These are phyloP conservation scores for Vitis hybrid DNA, from an alignment of 177 flowering plant species.

Conservation along the genomic window DNA sequence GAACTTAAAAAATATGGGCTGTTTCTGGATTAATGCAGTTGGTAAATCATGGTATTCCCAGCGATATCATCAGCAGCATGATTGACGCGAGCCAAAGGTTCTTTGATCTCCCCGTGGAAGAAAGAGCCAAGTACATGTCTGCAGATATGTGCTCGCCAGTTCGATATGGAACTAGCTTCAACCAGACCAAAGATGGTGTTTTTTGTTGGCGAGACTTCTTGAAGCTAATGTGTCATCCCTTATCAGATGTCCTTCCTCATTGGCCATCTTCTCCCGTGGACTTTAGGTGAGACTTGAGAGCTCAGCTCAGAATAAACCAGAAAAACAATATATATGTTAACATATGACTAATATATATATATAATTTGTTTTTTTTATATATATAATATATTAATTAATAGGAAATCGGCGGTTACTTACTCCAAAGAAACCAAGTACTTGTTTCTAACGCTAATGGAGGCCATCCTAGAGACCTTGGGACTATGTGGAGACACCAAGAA, in stretches of 20 bases:
- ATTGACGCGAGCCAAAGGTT: slow-evolving; percentile 51
- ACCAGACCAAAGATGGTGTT: slow-evolving; percentile 76
- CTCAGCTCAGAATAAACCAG: no score
- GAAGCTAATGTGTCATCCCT: slow-evolving; percentile 61
- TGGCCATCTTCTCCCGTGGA: slow-evolving; percentile 83
- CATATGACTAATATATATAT: neutral
- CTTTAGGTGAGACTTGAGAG: slow-evolving; percentile 44
- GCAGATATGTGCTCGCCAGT: slow-evolving; percentile 59
- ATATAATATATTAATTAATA: slow-evolving; percentile 21
- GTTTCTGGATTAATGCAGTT: slow-evolving; percentile 39
- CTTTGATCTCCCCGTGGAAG: slow-evolving; percentile 71
- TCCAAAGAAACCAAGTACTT: slow-evolving; percentile 51
- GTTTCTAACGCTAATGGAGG: slow-evolving; percentile 58
- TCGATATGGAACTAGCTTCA: slow-evolving; percentile 88
- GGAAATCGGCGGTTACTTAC: slow-evolving; percentile 53
- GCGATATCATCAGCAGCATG: slow-evolving; percentile 38
- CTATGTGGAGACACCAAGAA: slow-evolving; percentile 13
- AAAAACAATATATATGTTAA: no score
- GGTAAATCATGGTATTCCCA: slow-evolving; percentile 69
- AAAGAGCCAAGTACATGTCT: slow-evolving; percentile 70
- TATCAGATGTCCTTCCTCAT: slow-evolving; percentile 42
- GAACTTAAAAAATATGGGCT: neutral
- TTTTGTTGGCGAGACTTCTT: slow-evolving; percentile 93
- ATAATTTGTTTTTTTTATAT: neutral
- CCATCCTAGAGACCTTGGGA: slow-evolving; percentile 71